Base-by-base conservation (phyloP, 768 basidiomycete genomes). In the Postia placenta region DNA sequence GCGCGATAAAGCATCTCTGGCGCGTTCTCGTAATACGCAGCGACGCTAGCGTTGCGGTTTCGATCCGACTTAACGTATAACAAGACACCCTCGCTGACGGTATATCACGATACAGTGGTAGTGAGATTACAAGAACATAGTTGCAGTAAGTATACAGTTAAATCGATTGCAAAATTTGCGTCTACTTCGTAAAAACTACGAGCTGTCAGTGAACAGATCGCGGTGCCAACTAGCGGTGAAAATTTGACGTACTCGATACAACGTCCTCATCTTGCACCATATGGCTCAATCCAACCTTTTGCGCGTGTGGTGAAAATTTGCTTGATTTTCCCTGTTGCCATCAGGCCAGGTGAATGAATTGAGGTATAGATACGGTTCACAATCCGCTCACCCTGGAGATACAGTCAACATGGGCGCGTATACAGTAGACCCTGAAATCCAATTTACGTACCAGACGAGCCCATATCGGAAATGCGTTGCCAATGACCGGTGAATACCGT, bases 391-490 rank as follows among this genome's bases (percentile, higher is more conserved):
- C 56, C 51, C 54, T 62, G 50, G 26, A 28, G 14, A 19, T 35
- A 22, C 38, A 20, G 28, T 45, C 23, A 45, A 35, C 27, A 49
- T 15, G n/a, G 12, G 11, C n/a, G 47, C 22, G 44, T 27, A 25
- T 37, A 33, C 20, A 40, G 30, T 30, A 55, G 53, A 48, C 33
- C 50, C 39, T n/a, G 39, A 15, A 45, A 38, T 40, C n/a, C 40
- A 23, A 44, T 7, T 19, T 17, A 67, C 83, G 62, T 59, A 89
- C 89, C 94, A 99, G 45, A 98, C 88, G 49, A 97, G 81, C 7
- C 83, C 93, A 67, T 95, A 96, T 53, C 90, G 86, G 75, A 97
- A 96, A 62, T 97, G 92, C 1, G 85, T 72, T 2, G 85, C 88
- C 15, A 99, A 74, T 15, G 89, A 89, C 47, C 92, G 78, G 68